Evolutionary conservation across 164 flowering plant species (phyloP), one percentile per base, ranked within the genome.

Genomic region (Berberis thunbergii): DNA sequence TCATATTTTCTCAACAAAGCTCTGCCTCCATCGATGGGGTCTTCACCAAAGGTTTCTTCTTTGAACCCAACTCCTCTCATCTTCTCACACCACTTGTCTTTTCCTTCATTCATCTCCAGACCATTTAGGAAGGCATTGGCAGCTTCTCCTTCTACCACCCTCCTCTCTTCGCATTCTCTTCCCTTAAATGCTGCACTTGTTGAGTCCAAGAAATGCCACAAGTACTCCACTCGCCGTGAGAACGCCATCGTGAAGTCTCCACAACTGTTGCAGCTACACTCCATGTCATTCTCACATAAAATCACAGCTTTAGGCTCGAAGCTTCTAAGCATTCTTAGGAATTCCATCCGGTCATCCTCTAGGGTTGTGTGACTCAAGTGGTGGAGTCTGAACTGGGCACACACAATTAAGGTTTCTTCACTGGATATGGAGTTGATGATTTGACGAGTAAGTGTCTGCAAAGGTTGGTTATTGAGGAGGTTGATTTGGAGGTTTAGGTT

Each of bases 131-230:
- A 64, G 1, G 78, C 84, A 68, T 64, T 77, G 3, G 88, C 87
- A 0, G 93, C 89, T 67, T 89, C 91, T 60, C 83, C 91, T 75
- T 87, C 96, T 70, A 89, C 66, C 69, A 83, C 73, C 61, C 77
- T 76, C 61, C 96, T 77, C 49, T 85, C 88, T 9, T 83, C 87
- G 45, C 83, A 78, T 64, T 87, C 88, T n/a, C 88, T 70, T 39
- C 91, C 93, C 63, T 89, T 87, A 61, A 84, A 87, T 4, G 86
- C 89, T 0, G 80, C 68, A 69, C 91, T 84, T 2, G 87, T 81
- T 6, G 93, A 84, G 65, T 89, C 96, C 80, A 85, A 58, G 63
- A 89, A 87, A 72, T 74, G 73, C 91, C 96, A 84, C 39, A 87
- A 54, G 63, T 80, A 74, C 64, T 85, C 96, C 67, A 84, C 83